A percentile compares a stretch with the other conserved stretches of the same genome.
Evolutionary conservation across 2,329 filamentous ascomycete genomes (phyloP).

Genomic region (Trichoderma asperellum): DNA sequence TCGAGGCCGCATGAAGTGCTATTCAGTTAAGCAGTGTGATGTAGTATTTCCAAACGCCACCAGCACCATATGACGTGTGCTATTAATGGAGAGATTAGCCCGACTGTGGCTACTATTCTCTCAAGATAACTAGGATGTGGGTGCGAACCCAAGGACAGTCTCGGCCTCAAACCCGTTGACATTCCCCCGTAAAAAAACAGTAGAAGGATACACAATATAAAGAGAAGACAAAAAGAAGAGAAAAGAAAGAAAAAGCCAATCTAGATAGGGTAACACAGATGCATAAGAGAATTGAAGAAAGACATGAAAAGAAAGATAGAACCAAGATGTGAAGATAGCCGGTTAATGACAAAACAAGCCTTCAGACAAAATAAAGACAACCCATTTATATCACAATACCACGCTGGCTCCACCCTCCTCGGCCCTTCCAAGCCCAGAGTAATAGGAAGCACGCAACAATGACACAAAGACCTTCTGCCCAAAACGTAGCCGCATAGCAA

Average conservation of each 20-base stretch:
- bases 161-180: background rate
- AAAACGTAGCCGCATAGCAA: slow-evolving; percentile 83
- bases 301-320: background rate
- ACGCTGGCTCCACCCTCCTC: slow-evolving; percentile 72
- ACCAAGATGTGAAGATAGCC: background rate
- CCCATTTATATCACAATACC: slow-evolving; percentile 66
- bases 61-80: slow-evolving; percentile 3
- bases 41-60: slow-evolving; percentile 7
- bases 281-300: background rate
- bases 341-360: background rate
- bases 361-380: background rate
- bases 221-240: background rate
- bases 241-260: background rate
- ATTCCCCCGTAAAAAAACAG: background rate
- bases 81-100: background rate
- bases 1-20: background rate
- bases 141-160: background rate
- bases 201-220: background rate
- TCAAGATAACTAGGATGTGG: background rate
- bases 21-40: background rate
- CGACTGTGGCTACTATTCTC: background rate
- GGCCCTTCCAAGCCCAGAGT: slow-evolving; percentile 80
- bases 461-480: slow-evolving; percentile 81
- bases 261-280: background rate
- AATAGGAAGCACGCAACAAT: slow-evolving; percentile 76